Conservation (phyloP, 2,329 filamentous ascomycete genomes). For the Tolypocladium amazonense region DNA sequence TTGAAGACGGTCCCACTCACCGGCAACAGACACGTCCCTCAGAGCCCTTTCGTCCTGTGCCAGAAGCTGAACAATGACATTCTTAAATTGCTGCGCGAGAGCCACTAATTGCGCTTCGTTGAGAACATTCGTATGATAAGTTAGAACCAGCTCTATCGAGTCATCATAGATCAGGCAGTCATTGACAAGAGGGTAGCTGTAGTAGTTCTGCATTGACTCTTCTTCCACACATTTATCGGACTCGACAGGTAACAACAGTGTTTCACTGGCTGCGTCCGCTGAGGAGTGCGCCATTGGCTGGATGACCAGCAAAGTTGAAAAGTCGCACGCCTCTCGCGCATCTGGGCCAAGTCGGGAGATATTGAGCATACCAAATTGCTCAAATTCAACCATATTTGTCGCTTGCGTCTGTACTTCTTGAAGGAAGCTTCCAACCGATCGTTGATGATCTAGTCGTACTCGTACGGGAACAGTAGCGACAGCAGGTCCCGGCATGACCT, state of each 20-base stretch:
- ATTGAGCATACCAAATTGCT: slow-evolving; percentile 11
- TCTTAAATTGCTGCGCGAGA: neutral
- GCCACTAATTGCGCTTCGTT: neutral
- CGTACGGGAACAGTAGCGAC: slow-evolving; percentile 19
- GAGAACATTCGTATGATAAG: neutral
- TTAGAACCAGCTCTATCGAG: neutral
- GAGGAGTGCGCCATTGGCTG: slow-evolving; percentile 6
- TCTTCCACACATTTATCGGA: neutral
- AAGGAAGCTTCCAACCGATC: slow-evolving; percentile 7
- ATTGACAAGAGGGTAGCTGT: neutral
- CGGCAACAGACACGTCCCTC: neutral
- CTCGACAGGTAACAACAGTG: neutral
- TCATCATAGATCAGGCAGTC: neutral
- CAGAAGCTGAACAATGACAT: neutral
- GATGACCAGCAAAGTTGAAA: slow-evolving; percentile 16
- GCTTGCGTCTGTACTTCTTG: slow-evolving; percentile 3
- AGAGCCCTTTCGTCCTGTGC: neutral
- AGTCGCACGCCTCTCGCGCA: slow-evolving; percentile 10
- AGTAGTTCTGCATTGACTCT: slow-evolving; percentile 2
- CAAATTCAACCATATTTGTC: slow-evolving; percentile 3
- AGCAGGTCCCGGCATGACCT: slow-evolving; percentile 16
- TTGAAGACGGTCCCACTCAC: neutral
- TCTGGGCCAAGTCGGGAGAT: slow-evolving; percentile 8
- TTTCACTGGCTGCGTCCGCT: neutral
- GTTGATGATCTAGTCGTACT: slow-evolving; percentile 4